Evolutionary conservation across 345 rosid genomes (phyloP), one percentile per base, ranked within the genome.

Genomic region (Euphorbia tirucalli): DNA sequence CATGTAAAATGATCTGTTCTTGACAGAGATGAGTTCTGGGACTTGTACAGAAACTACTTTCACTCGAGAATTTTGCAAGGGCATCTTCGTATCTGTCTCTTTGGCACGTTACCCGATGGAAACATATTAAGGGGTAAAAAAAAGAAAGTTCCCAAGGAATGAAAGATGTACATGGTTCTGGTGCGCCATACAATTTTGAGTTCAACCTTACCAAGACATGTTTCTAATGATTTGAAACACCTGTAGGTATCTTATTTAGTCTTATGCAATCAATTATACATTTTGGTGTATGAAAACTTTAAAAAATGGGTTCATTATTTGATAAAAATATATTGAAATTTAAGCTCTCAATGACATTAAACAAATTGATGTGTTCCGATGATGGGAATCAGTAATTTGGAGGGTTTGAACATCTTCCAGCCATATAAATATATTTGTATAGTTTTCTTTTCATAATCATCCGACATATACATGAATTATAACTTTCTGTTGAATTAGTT

Each of bases 1-100:
- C n/a, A 52, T 50, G 14, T 27, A 31, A 18, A 31, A 16, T 63
- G 48, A 21, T 55, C 52, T 49, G 13, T 11, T 25, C 58, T 71
- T 74, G 81, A 75, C 90, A 93, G 97, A 77, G 93, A 90, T 37
- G 94, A 91, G 64, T 90, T 91, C 73, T 93, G 96, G 98, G 93
- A 94, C 65, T 70, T 94, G 86, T 91, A 91, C 58, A 88, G 81
- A 80, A 89, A 65, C 60, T 88, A 84, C 84, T 85, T 91, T 63
- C 93, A 93, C 78, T 86, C 66, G 35, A 83, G 77, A 48, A 65
- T 91, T 11, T 32, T 87, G 27, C 82, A 86, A 71, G 88, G 93
- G 21, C 77, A 71, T 65, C 71, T 92, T 22, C 87, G 77, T 3
- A 80, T 91, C 27, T 88, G 95, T 82, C 85, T 90, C 7, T 90